phyloP scores from a whole-genome alignment of 208 protist genomes.

The Crithidia thermophila region DNA sequence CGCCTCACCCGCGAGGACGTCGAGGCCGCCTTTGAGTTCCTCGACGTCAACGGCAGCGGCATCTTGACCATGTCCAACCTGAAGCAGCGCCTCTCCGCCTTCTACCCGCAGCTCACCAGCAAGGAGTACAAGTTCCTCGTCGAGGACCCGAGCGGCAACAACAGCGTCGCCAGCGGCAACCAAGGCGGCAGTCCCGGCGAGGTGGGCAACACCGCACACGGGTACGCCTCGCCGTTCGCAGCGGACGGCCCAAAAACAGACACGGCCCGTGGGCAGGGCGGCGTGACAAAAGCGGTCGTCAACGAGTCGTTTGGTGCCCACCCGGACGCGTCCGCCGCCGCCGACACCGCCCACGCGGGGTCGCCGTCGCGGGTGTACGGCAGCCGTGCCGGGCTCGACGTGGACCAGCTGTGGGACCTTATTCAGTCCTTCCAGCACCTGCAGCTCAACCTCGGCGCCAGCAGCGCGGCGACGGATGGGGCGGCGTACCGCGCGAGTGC shows the following conservation, averaged over 20 bases:
- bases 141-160: constrained; percentile 52
- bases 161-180: not conserved
- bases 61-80: constrained; percentile 83
- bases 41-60: constrained; percentile 84
- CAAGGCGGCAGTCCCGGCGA: not conserved
- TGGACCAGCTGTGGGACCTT: constrained; percentile 87
- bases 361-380: constrained; percentile 1
- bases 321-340: too few species aligned
- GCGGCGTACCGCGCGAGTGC: not conserved
- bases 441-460: not conserved
- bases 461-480: not conserved
- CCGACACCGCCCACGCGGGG: too few species aligned
- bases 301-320: constrained; percentile 2
- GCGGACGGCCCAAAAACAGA: not conserved
- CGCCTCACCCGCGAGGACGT: constrained; percentile 84
- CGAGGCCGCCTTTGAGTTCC: constrained; percentile 92
- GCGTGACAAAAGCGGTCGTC: not conserved
- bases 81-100: constrained; percentile 89
- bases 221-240: not conserved
- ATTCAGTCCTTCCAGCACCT: constrained; percentile 81
- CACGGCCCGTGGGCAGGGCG: too few species aligned
- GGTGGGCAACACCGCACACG: not conserved
- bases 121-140: constrained; percentile 95
- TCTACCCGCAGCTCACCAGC: constrained; percentile 92
- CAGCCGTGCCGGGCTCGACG: constrained; percentile 60